Conservation (phyloP, 139 green algal genomes). For the Chlorokybus atmophyticus region DNA sequence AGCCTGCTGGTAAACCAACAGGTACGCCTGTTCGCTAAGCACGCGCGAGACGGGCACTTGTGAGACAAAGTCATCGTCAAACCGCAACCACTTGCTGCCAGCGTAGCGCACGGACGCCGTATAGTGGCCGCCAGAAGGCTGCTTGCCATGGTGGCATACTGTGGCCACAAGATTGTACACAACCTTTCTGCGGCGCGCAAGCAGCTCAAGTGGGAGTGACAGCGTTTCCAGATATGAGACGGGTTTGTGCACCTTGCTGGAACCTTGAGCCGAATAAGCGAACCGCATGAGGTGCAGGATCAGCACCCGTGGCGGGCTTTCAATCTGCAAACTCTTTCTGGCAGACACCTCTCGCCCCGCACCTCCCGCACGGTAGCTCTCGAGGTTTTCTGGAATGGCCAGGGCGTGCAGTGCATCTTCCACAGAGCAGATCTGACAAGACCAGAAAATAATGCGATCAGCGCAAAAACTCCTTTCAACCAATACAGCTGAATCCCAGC, state of each 20-base stretch:
- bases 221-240: slow-evolving; percentile 14
- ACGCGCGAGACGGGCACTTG: slow-evolving; percentile 9
- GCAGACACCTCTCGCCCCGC: slow-evolving; percentile 4
- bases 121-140: slow-evolving; percentile 22
- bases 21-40: slow-evolving; percentile 25
- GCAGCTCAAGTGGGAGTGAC: slow-evolving; percentile 10
- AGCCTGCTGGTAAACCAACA: slow-evolving; percentile 20
- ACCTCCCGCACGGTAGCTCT: slow-evolving; percentile 10
- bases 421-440: too few species aligned
- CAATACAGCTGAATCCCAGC: too few species aligned
- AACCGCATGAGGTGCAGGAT: slow-evolving; percentile 27
- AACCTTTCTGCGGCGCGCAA: background rate
- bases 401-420: slow-evolving; percentile 19
- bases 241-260: slow-evolving; percentile 21
- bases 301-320: slow-evolving; percentile 14
- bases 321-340: slow-evolving; percentile 14
- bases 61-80: slow-evolving; percentile 22
- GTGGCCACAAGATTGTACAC: slow-evolving; percentile 23
- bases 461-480: too few species aligned
- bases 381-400: slow-evolving; percentile 12
- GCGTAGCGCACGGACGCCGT: slow-evolving; percentile 20
- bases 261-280: slow-evolving; percentile 4
- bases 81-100: slow-evolving; percentile 19
- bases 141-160: slow-evolving; percentile 23
- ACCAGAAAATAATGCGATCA: too few species aligned